Evolutionary conservation across 176 grass and related monocot genomes (phyloP), one percentile per base, ranked within the genome.

Genomic region (Bromus sterilis): DNA sequence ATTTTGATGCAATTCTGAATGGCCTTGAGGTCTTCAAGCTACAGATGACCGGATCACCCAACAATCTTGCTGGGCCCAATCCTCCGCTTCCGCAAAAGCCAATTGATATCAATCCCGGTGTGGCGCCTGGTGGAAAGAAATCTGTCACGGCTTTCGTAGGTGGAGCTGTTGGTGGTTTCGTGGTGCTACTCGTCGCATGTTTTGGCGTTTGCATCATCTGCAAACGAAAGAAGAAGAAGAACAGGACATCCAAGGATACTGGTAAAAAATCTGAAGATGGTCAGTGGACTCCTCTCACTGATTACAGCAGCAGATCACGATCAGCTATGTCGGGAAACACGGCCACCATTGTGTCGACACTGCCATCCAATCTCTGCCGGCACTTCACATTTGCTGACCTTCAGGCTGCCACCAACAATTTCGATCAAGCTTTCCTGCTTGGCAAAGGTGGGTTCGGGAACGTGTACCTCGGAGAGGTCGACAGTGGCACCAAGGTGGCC

Each of bases 21-120:
- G 94, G 94, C 31, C 87, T 97, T 4, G 91, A 97, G 69, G 30
- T 97, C 29, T 97, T 90, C 55, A 97, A 97, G 80, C 11, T 71
- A 43, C 67, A 70, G 34, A 12, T 60, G 25, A 1, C 0, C n/a
- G 1, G 1, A 28, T 21, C 49, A 15, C 15, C 3, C 0, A 87
- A 92, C 2, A 92, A 76, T 40, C 89, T 97, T 73, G 74, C 80
- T 7, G 94, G 89, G 5, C 85, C 71, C 59, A 92, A 94, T 53
- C 87, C 87, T 11, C 51, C 78, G 4, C 53, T 73, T 69, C 39
- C 9, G 10, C 26, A 28, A 39, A 40, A 43, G 39, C 51, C 56
- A 28, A 1, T 20, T 70, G 16, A 24, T 9, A 33, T 28, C 15
- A 61, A 16, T 55, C 84, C 62, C 21, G 32, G 9, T 2, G 60